phyloP scores from a whole-genome alignment of 371 early-diverging fungal species.

The Mucor lusitanicus region DNA sequence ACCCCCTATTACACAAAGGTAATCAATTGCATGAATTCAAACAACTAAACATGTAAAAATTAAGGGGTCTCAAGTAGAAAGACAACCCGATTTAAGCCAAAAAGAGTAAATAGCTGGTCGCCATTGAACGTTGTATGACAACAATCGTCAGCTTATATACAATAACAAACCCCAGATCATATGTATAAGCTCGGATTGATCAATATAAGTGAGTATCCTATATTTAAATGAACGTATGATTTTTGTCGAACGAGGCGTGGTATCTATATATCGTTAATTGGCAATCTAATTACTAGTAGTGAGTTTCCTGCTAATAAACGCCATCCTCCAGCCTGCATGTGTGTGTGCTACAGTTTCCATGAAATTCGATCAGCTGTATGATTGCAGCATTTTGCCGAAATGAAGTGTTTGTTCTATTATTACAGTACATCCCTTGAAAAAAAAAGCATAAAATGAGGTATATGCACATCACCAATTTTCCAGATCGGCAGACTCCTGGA shows the following conservation, averaged over 20 bases:
- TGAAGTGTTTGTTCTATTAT: constrained; percentile 4
- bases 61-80: neutral
- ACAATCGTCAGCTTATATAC: neutral
- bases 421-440: neutral
- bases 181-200: neutral
- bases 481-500: neutral
- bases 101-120: neutral
- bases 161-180: neutral
- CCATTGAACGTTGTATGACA: neutral
- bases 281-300: neutral
- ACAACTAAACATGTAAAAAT: neutral
- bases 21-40: neutral
- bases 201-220: neutral
- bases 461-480: neutral
- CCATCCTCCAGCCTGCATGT: neutral
- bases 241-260: neutral
- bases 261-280: neutral
- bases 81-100: neutral
- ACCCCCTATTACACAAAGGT: no score
- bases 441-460: neutral
- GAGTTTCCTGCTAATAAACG: no score
- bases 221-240: neutral
- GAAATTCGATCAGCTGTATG: neutral
- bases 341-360: neutral
- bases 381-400: neutral